Base-by-base conservation (phyloP, 164 flowering plant genomes). In the Houttuynia cordata region DNA sequence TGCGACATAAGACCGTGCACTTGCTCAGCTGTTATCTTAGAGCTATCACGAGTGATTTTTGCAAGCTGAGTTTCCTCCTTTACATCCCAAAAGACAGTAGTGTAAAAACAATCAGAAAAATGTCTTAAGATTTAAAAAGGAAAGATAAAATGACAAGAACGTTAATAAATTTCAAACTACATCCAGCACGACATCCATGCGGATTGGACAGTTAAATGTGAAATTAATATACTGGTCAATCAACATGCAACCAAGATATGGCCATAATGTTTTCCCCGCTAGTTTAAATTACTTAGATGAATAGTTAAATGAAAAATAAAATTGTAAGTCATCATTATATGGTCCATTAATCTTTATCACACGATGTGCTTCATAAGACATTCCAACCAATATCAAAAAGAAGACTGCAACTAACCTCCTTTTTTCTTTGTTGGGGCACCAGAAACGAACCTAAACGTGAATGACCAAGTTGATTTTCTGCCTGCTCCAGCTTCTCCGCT, bases 1-100 rank as follows among this genome's bases (percentile, higher is more conserved):
- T 91, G 99, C 21, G 99, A 94, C 99, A 94, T 94, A 50, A 94
- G 80, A 37, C 99, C 99, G 76, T 94, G 99, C 62, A 94, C 99
- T 71, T 94, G 96, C 76, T 94, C 97, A 17, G 87, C 99, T 53
- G 99, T 88, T 62, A 91, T 94, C 70, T 91, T 94, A 41, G 99
- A 85, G 77, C 99, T 94, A 71, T 94, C 99, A 19, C 91, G 87
- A 53, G 91, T 91, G 45, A 94, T 94, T 81, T 94, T 91, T 19
- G 89, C 83, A 67, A 94, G 96, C 70, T 83, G 96, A 61, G 96
- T 83, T 54, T 91, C 99, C 62, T 94, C 99, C 96, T 91, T 20
- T 24, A 41, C 3, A 10, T 40, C 60, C 24, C 18, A 30, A 62
- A 56, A 24, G 24, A 10, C 25, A 62, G 12, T 10, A 45, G 17